Evolutionary conservation across 208 protist genomes (phyloP).

Genomic region (Trypanosoma vivax): DNA sequence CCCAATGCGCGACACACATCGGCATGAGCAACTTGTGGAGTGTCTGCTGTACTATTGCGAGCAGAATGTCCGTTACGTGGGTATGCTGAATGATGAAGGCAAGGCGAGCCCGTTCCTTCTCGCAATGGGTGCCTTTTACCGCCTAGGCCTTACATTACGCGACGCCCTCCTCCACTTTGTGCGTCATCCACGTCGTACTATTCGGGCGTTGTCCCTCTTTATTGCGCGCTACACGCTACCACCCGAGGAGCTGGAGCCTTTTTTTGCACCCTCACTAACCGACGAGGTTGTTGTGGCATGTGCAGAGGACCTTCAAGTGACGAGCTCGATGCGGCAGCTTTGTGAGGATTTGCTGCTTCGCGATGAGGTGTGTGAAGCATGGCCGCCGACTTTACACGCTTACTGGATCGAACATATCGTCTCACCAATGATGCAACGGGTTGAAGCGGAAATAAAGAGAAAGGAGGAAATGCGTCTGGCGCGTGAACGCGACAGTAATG

Average conservation of each 20-base stretch:
- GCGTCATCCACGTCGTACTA: slow-evolving; percentile 57
- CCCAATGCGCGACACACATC: slow-evolving; percentile 35
- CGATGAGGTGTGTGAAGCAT: slow-evolving; percentile 78
- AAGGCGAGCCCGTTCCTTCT: slow-evolving; percentile 68
- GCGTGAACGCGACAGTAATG: not conserved
- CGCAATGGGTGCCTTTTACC: slow-evolving; percentile 49
- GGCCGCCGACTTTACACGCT: slow-evolving; percentile 46
- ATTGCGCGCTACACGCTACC: slow-evolving; percentile 59
- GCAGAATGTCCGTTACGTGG: slow-evolving; percentile 58
- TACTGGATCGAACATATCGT: slow-evolving; percentile 48
- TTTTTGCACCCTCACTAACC: slow-evolving; percentile 49
- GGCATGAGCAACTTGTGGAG: slow-evolving; percentile 41
- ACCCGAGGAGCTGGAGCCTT: slow-evolving; percentile 61
- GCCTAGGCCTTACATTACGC: slow-evolving; percentile 34
- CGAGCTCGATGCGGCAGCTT: slow-evolving; percentile 47
- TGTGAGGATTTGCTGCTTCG: slow-evolving; percentile 42
- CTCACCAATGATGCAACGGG: slow-evolving; percentile 29
- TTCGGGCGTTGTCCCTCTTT: slow-evolving; percentile 68
- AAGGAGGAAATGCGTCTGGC: slow-evolving; percentile 13
- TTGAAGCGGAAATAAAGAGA: slow-evolving; percentile 35
- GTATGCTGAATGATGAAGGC: slow-evolving; percentile 59
- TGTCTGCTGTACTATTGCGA: slow-evolving; percentile 66
- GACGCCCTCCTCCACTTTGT: slow-evolving; percentile 53
- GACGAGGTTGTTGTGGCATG: slow-evolving; percentile 69
- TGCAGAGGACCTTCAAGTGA: slow-evolving; percentile 42